phyloP scores from a whole-genome alignment of 192 early-diverging fungal genomes.

The Dissophora ornata region DNA sequence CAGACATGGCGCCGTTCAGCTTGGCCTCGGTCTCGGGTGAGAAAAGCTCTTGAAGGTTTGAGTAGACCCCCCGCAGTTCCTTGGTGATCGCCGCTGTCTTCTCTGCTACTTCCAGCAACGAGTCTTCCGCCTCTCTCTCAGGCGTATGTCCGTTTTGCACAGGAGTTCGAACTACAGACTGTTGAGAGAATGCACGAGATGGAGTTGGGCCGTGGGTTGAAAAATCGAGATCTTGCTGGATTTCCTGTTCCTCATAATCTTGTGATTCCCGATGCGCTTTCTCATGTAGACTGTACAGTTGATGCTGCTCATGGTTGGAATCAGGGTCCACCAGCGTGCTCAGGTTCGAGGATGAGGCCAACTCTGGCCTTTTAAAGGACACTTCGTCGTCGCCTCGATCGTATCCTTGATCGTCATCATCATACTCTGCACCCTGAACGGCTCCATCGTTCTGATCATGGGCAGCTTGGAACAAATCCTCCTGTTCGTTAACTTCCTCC shows the following conservation, averaged over 20 bases:
- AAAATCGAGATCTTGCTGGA: too few relatives aligned
- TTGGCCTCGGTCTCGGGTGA: constrained; percentile 49
- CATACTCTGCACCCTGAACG: background rate
- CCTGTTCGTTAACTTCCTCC: background rate
- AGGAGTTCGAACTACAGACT: constrained; percentile 2
- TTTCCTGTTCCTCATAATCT: background rate
- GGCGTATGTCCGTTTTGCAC: background rate
- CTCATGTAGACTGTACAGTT: background rate
- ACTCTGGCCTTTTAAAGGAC: constrained; percentile 6
- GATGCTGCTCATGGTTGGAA: background rate
- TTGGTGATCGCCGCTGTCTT: constrained; percentile 27
- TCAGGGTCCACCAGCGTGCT: constrained; percentile 6
- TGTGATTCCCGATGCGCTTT: too few relatives aligned
- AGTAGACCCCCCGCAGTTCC: constrained; percentile 34
- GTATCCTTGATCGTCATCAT: constrained; percentile 6
- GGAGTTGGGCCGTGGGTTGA: background rate
- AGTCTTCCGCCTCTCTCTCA: constrained; percentile 14
- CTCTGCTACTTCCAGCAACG: constrained; percentile 35
- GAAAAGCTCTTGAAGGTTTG: constrained; percentile 44
- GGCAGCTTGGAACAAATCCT: too few relatives aligned
- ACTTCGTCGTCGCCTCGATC: constrained; percentile 19
- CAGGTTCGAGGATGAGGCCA: constrained; percentile 9
- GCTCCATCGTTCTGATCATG: too few relatives aligned
- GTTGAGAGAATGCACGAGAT: background rate
- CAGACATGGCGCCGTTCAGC: constrained; percentile 20